These are phyloP conservation scores for Agrocybe chaxingu DNA, from an alignment of 768 basidiomycete genomes.

Conservation along the genomic window DNA sequence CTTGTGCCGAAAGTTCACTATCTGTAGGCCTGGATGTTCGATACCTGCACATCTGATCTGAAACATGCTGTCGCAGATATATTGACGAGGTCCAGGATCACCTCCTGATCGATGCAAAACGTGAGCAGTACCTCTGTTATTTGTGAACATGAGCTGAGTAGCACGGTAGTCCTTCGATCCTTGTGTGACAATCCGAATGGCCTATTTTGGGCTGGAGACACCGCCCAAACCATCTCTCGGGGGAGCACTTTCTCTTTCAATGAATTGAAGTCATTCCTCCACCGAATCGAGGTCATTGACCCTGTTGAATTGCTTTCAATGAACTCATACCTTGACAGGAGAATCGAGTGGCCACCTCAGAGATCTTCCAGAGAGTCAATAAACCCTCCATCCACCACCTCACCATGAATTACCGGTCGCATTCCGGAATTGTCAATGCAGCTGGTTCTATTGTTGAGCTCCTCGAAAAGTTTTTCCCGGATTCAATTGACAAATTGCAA, in stretches of 20 bases:
- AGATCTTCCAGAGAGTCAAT: no score
- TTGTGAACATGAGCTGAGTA: background rate
- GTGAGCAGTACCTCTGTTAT: constrained; percentile 30
- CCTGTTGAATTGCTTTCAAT: background rate
- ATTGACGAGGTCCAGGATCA: constrained; percentile 77
- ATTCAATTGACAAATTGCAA: constrained; percentile 57
- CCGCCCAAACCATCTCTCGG: constrained; percentile 72
- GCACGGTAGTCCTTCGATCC: constrained; percentile 49
- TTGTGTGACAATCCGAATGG: constrained; percentile 66
- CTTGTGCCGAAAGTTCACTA: constrained; percentile 48
- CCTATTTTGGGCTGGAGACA: constrained; percentile 78
- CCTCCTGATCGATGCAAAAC: constrained; percentile 57
- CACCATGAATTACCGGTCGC: constrained; percentile 64
- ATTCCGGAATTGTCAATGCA: constrained; percentile 72
- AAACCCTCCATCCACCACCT: constrained; percentile 21
- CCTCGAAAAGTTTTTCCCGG: constrained; percentile 58
- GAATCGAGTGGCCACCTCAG: no score
- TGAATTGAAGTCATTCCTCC: constrained; percentile 66
- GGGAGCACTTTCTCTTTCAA: constrained; percentile 73
- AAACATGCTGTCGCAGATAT: constrained; percentile 38
- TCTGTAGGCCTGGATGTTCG: background rate
- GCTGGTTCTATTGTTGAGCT: constrained; percentile 65
- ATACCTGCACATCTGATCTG: no score
- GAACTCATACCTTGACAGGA: no score
- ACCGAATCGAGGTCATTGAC: constrained; percentile 53